phyloP scores from a whole-genome alignment of 768 basidiomycete species.

The Pluteus cervinus region DNA sequence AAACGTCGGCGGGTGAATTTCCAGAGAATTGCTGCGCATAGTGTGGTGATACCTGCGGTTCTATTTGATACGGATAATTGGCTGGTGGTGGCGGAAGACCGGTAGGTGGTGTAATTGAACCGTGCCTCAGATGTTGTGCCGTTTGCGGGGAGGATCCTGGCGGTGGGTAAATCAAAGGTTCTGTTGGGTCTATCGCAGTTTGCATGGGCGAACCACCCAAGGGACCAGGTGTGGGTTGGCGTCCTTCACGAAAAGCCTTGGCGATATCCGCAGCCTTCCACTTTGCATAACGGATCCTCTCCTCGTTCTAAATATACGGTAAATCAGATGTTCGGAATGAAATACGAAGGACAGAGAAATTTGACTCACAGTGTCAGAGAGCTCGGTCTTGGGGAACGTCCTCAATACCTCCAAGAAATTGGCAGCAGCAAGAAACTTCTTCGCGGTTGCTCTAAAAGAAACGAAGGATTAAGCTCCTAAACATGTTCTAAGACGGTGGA shows the following conservation, averaged over 20 bases:
- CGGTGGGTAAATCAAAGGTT: too few species aligned
- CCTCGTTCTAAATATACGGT: slow-evolving; percentile 50
- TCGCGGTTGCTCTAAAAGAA: slow-evolving; percentile 69
- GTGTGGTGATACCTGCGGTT: too few species aligned
- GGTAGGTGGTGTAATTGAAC: background rate
- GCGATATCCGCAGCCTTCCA: slow-evolving; percentile 98
- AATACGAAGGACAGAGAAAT: background rate
- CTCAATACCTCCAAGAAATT: slow-evolving; percentile 90
- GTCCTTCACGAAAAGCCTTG: slow-evolving; percentile 92
- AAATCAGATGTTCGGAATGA: slow-evolving; percentile 4
- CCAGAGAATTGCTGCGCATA: too few species aligned
- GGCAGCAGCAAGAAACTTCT: slow-evolving; percentile 91
- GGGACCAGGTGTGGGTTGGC: slow-evolving; percentile 75
- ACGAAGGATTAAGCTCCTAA: slow-evolving; percentile 2
- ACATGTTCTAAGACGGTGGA: background rate
- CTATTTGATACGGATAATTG: slow-evolving; percentile 5
- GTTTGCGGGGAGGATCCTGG: too few species aligned
- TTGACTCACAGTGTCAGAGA: slow-evolving; percentile 50
- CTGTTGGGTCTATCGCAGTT: slow-evolving; percentile 12
- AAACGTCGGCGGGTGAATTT: too few species aligned
- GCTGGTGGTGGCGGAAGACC: background rate
- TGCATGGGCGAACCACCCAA: slow-evolving; percentile 39
- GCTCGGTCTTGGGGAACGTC: slow-evolving; percentile 57
- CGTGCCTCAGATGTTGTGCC: background rate
- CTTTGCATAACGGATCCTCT: slow-evolving; percentile 89